These are phyloP conservation scores for Phytopythium boreale DNA, from an alignment of 352 stramenopile species.

Conservation along the genomic window DNA sequence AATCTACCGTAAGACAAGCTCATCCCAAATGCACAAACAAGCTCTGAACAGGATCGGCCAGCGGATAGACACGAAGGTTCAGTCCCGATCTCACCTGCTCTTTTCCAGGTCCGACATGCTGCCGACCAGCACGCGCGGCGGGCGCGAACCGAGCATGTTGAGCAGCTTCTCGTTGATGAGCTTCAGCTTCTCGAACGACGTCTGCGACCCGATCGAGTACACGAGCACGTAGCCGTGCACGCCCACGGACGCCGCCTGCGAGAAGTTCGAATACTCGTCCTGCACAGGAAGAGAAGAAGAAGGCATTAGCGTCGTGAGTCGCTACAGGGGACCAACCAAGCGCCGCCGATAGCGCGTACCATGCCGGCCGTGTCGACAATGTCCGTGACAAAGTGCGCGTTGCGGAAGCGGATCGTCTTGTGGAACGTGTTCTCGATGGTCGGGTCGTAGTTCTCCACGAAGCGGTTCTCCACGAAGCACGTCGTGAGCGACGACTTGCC, in stretches of 20 bases:
- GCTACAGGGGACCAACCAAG: neutral
- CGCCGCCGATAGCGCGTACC: slow-evolving; percentile 27
- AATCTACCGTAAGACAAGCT: slow-evolving; percentile 3
- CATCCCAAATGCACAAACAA: slow-evolving; percentile 9
- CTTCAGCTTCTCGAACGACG: slow-evolving; percentile 94
- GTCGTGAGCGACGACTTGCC: slow-evolving; percentile 95
- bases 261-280: slow-evolving; percentile 96
- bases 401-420: slow-evolving; percentile 96
- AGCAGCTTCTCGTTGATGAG: slow-evolving; percentile 94
- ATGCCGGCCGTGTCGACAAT: slow-evolving; percentile 98
- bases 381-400: slow-evolving; percentile 95
- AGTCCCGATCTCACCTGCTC: slow-evolving; percentile 54
- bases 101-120: slow-evolving; percentile 94
- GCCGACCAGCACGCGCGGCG: slow-evolving; percentile 92
- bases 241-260: slow-evolving; percentile 93
- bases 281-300: slow-evolving; percentile 14
- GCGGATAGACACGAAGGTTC: neutral
- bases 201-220: slow-evolving; percentile 92
- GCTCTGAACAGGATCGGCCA: too few species aligned
- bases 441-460: slow-evolving; percentile 93
- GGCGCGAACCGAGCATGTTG: slow-evolving; percentile 92
- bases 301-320: neutral
- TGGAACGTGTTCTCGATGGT: slow-evolving; percentile 97
- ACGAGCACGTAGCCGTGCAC: slow-evolving; percentile 95
- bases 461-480: slow-evolving; percentile 93